Evolutionary conservation across 1,284 basidiomycete species (phyloP).

Genomic region (Thelephora terrestris): DNA sequence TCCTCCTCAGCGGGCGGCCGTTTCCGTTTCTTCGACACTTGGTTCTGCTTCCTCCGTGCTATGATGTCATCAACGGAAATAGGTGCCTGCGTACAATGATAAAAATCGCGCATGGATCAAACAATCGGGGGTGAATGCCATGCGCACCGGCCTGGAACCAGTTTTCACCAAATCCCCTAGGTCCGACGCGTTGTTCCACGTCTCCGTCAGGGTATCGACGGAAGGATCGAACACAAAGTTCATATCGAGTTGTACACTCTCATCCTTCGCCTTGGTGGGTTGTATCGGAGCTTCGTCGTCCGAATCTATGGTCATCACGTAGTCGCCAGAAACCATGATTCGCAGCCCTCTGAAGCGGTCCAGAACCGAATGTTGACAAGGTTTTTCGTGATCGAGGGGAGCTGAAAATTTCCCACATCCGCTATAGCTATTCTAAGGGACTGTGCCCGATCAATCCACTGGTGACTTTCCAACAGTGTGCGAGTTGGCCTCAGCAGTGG

Average conservation of each 20-base stretch:
- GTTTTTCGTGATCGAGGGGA: no score
- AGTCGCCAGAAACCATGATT: conserved; percentile 31
- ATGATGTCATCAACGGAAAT: conserved; percentile 92
- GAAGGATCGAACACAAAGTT: conserved; percentile 78
- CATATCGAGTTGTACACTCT: conserved; percentile 63
- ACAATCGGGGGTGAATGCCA: conserved; percentile 1
- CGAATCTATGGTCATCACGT: conserved; percentile 76
- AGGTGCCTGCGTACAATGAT: conserved; percentile 39
- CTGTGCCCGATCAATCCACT: no score
- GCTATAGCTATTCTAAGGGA: no score
- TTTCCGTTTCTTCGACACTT: conserved; percentile 47
- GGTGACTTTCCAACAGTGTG: no score
- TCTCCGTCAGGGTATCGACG: conserved; percentile 55
- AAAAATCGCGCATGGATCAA: conserved; percentile 5
- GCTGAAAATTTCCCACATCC: no score
- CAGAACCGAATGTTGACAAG: no score
- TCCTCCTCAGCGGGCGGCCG: conserved; percentile 26
- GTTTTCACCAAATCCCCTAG: conserved; percentile 47
- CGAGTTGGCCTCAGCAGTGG: no score
- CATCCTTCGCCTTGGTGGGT: conserved; percentile 21
- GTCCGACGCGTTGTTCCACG: conserved; percentile 31
- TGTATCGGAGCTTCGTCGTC: conserved; percentile 46
- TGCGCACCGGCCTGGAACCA: conserved; percentile 55
- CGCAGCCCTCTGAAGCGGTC: no score
- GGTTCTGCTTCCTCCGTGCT: conserved; percentile 46